Base-by-base conservation (phyloP, 2,329 filamentous ascomycete species). In the Epichloe bromicola region DNA sequence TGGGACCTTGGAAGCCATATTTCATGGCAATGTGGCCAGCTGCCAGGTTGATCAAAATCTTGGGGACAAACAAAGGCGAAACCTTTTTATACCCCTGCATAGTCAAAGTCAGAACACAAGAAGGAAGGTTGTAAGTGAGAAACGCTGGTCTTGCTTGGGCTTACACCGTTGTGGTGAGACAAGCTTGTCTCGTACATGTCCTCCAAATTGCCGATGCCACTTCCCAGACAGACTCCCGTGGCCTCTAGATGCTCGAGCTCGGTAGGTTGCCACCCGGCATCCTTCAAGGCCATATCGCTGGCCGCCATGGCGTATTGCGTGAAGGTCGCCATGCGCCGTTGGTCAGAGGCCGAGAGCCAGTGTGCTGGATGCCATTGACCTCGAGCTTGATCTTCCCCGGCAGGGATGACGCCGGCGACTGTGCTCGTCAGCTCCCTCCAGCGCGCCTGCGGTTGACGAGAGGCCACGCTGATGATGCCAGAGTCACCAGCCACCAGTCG, bases 21-120 rank as follows among this genome's bases (percentile, higher is more conserved):
- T 82, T 86, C 83, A 98, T 97, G 26, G 91, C 91, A 38, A 97
- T 82, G 64, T 97, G 91, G 1, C 93, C 93, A 10, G 93, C 93
- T 0, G 88, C 93, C 58, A 98, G 79, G 65, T 98, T 98, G 69
- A 95, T 95, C 47, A 98, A 75, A 7, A 97, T 81, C 58, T 88
- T 85, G 6, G 93, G 93, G 7, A 97, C 89, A 63, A 98, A 97
- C 3, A 95, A 71, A 1, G 93, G 93, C 36, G 90, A 95, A 2
- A 97, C 86, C 62, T 93, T 95, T 59, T 80, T 88, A 66, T 96
- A 95, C 56, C 91, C 91, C 87, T 93, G 44, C 26, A 37, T 20
- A n/a, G 50, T 15, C 23, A 49, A 45, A 12, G 3, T 26, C 17
- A 37, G 17, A 46, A 37, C 23, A 23, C 20, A 19, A 30, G 17